Base-by-base conservation (phyloP, 2,329 filamentous ascomycete genomes). In the Epichloe baconii region DNA sequence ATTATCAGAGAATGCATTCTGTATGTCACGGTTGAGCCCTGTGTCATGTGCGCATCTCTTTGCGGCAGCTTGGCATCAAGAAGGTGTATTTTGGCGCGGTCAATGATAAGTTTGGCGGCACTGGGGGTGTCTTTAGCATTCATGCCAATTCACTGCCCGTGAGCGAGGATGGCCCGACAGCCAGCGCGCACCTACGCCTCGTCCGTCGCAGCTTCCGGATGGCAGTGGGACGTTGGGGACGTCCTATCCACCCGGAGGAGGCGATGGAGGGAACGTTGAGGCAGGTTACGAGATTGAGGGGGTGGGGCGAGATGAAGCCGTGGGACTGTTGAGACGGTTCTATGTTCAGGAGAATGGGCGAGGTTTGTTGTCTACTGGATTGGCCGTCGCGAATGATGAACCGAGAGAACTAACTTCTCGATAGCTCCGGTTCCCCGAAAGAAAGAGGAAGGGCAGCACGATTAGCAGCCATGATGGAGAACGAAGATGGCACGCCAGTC, bases 31-130 rank as follows among this genome's bases (percentile, higher is more conserved):
- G 91, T 98, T 50, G 94, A 98, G 69, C 93, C 93, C 4, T 98
- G 93, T 67, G 88, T 98, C 71, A 98, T 98, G 93, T 98, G 93
- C 65, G 93, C 93, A 12, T 94, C 89, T 6, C 81, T 94, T 98
- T 98, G 48, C 82, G 89, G 48, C 94, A 98, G 68, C 84, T 94
- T 57, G 80, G 82, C 14, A 89, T 98, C 67, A 80, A 85, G 55
- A 85, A 85, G 58, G 93, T 98, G 35, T 97, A 91, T 67, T 98
- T 93, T 67, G 94, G 93, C 4, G 95, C 90, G 53, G 81, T 86
- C 60, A 98, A 98, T 66, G 93, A 98, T 71, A 87, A 94, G 52
- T 98, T 98, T 70, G 93, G 93, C 7, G 93, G 94, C 35, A 95
- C 89, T 15, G 93, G 93, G 91, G 91, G 94, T 50, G 93, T 98